phyloP scores from a whole-genome alignment of 2,329 filamentous ascomycete genomes.

The Cladosporium phlei region DNA sequence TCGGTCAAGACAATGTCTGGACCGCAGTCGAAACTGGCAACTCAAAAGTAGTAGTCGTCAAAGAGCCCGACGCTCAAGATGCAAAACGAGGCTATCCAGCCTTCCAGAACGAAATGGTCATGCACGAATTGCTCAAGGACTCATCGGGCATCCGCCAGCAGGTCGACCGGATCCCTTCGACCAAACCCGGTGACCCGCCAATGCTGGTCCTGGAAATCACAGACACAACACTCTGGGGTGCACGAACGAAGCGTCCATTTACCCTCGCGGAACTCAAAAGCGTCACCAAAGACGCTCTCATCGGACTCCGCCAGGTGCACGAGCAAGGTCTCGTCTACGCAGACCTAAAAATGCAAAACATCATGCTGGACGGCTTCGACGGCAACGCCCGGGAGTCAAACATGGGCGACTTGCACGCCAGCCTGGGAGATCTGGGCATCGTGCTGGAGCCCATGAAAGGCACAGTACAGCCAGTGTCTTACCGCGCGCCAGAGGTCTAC shows the following conservation, averaged over 20 bases:
- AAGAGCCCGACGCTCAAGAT: constrained; percentile 23
- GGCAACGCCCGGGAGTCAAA: not conserved
- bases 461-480: constrained; percentile 26
- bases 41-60: constrained; percentile 24
- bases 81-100: constrained; percentile 19
- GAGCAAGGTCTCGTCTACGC: constrained; percentile 26
- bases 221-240: constrained; percentile 25
- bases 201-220: constrained; percentile 26
- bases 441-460: constrained; percentile 25
- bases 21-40: constrained; percentile 23
- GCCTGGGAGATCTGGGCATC: constrained; percentile 27
- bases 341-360: constrained; percentile 29
- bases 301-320: constrained; percentile 24
- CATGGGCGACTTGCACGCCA: constrained; percentile 19
- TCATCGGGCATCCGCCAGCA: constrained; percentile 22
- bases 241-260: constrained; percentile 25
- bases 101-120: constrained; percentile 29
- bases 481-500: constrained; percentile 28
- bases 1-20: constrained; percentile 29
- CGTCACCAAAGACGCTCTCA: constrained; percentile 21
- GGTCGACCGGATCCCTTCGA: constrained; percentile 26
- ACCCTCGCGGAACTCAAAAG: constrained; percentile 22
- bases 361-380: constrained; percentile 27
- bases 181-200: constrained; percentile 16
- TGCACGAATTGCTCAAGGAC: constrained; percentile 29